Base-by-base conservation (phyloP, 2,329 filamentous ascomycete species). In the Pleomassaria siparia region DNA sequence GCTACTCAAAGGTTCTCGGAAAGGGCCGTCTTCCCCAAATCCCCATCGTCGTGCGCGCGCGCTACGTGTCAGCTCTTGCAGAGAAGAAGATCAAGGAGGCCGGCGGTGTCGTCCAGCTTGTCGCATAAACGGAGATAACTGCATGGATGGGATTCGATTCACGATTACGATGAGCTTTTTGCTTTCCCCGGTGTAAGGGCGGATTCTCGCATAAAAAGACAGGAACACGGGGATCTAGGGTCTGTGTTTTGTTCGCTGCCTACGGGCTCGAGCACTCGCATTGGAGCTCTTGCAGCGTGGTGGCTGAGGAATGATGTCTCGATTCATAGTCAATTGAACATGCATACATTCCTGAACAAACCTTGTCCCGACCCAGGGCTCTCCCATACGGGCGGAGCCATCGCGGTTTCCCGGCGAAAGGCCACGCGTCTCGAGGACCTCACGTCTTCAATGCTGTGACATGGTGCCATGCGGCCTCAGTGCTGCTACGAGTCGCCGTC, bases 31-130 rank as follows among this genome's bases (percentile, higher is more conserved):
- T 97, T 70, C 92, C 94, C 71, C 82, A 92, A 72, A 84, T 97
- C 71, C 94, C 94, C 64, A 78, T 99, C 70, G 89, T 99, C 71
- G 91, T 99, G 64, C 89, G 89, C 74, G 92, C 94, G 66, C 83
- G 94, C 75, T 97, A 91, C 82, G 89, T 99, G 79, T 91, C 86
- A 83, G 88, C 88, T 75, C 86, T 96, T 76, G 94, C 94, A 64
- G 94, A 99, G 87, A 83, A 89, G 81, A 99, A 99, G 88, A 96
- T 99, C 80, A 95, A 89, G 76, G 90, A 94, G 78, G 92, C 91
- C 71, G 94, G 94, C 77, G 92, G 92, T 79, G 89, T 96, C 72
- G 82, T 95, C 71, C 90, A 96, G 84, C 84, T 96, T 75, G 89
- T 96, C 72, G 91, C 91, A 79, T 96, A 88, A 82, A 50, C 45